phyloP scores from a whole-genome alignment of 148 eudicot species.

The Nepenthes mirabilis region DNA sequence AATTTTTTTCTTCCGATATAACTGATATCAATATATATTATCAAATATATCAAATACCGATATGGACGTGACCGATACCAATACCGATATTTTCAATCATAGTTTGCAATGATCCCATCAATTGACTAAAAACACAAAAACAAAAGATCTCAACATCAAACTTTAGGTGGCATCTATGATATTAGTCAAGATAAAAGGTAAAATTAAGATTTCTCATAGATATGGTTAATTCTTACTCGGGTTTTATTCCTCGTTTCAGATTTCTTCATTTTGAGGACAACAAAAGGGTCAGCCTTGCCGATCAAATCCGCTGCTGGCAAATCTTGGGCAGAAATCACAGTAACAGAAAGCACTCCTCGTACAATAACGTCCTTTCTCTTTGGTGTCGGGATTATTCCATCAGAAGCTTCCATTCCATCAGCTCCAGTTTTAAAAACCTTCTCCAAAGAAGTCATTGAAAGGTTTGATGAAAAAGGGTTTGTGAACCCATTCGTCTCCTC shows the following conservation, averaged over 20 bases:
- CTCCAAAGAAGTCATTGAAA: slow-evolving; percentile 77
- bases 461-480: slow-evolving; percentile 52
- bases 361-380: slow-evolving; percentile 59
- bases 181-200: too few relatives aligned
- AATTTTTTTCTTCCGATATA: too few relatives aligned
- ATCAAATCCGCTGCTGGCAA: slow-evolving; percentile 63
- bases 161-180: too few relatives aligned
- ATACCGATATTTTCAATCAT: too few relatives aligned
- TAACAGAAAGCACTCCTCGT: slow-evolving; percentile 89
- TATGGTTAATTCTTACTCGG: slow-evolving; percentile 31
- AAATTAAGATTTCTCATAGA: too few relatives aligned
- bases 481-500: slow-evolving; percentile 30
- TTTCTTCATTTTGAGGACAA: slow-evolving; percentile 72
- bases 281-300: slow-evolving; percentile 95
- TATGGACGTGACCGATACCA: too few relatives aligned
- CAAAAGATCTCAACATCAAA: background rate
- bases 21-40: too few relatives aligned
- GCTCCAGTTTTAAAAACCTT: slow-evolving; percentile 51
- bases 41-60: too few relatives aligned
- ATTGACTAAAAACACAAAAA: background rate
- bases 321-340: slow-evolving; percentile 84
- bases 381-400: slow-evolving; percentile 24
- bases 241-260: slow-evolving; percentile 63
- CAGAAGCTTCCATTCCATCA: slow-evolving; percentile 21
- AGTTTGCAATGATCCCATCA: too few relatives aligned